Conservation (phyloP, 148 eudicot species). For the Dysphania ambrosioides region DNA sequence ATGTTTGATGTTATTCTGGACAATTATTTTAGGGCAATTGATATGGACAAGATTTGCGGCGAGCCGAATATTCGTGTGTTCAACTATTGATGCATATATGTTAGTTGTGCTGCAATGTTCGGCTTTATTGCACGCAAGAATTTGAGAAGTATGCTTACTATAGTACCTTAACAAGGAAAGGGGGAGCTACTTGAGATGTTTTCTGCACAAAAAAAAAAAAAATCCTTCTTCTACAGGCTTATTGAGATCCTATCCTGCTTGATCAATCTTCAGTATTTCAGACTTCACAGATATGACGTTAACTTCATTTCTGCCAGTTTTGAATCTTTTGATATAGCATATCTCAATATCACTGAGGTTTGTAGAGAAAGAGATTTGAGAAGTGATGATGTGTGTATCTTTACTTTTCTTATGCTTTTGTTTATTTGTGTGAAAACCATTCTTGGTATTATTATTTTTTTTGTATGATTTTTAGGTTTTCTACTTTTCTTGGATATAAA, state of each 20-base stretch:
- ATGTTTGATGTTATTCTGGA: too few relatives aligned
- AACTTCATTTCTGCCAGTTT: slow-evolving; percentile 86
- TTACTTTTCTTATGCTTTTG: too few relatives aligned
- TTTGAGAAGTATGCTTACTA: slow-evolving; percentile 82
- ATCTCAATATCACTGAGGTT: slow-evolving; percentile 81
- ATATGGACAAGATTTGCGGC: too few relatives aligned
- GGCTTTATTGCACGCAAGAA: slow-evolving; percentile 96
- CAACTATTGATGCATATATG: too few relatives aligned
- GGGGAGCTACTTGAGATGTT: slow-evolving; percentile 27
- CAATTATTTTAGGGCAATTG: too few relatives aligned
- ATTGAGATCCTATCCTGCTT: slow-evolving; percentile 13
- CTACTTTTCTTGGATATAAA: too few relatives aligned
- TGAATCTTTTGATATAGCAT: slow-evolving; percentile 97
- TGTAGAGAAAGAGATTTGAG: slow-evolving; percentile 66
- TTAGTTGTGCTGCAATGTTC: slow-evolving; percentile 99
- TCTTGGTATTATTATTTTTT: too few relatives aligned
- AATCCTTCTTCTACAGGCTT: background rate
- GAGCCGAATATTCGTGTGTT: too few relatives aligned
- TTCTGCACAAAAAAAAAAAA: too few relatives aligned
- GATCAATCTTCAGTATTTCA: slow-evolving; percentile 52
- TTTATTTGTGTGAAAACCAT: too few relatives aligned
- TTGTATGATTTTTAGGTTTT: too few relatives aligned
- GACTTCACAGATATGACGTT: slow-evolving; percentile 73
- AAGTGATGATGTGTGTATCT: slow-evolving; percentile 70
- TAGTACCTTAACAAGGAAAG: slow-evolving; percentile 86